Conservation (phyloP, 208 protist species). For the Wallacemonas sp. region DNA sequence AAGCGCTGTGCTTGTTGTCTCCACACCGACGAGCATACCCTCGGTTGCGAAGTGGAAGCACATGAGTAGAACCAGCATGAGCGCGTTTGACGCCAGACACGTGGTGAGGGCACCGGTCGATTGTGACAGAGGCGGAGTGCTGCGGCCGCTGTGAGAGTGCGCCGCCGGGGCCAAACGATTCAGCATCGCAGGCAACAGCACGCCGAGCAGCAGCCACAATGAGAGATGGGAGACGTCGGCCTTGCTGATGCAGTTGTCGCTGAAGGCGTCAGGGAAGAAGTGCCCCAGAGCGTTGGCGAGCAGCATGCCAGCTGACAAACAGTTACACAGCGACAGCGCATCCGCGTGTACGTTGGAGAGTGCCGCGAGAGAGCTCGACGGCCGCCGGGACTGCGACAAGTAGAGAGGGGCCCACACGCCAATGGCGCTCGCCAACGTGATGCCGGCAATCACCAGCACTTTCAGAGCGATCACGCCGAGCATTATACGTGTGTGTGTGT, state of each 20-base stretch:
- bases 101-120: not conserved
- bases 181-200: slow-evolving; percentile 67
- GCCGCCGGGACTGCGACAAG: slow-evolving; percentile 22
- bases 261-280: slow-evolving; percentile 51
- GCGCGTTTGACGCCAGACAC: slow-evolving; percentile 20
- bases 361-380: not conserved
- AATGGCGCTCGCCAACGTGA: slow-evolving; percentile 50
- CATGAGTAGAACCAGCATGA: slow-evolving; percentile 63
- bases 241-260: not conserved
- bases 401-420: slow-evolving; percentile 56
- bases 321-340: slow-evolving; percentile 60
- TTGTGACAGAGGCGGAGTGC: slow-evolving; percentile 10
- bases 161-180: slow-evolving; percentile 23
- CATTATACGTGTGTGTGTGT: not conserved
- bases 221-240: slow-evolving; percentile 22
- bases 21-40: slow-evolving; percentile 63
- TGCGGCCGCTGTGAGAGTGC: slow-evolving; percentile 28
- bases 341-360: not conserved
- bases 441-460: slow-evolving; percentile 26
- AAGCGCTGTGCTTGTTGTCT: slow-evolving; percentile 32
- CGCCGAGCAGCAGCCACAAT: slow-evolving; percentile 44
- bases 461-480: slow-evolving; percentile 24
- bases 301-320: slow-evolving; percentile 68
- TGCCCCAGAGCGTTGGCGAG: slow-evolving; percentile 61
- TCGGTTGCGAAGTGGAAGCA: slow-evolving; percentile 69